Percentiles rank a stretch among this genome's conserved stretches.
Conservation (phyloP, 352 stramenopile genomes). For the Stramenopiles sp. region DNA sequence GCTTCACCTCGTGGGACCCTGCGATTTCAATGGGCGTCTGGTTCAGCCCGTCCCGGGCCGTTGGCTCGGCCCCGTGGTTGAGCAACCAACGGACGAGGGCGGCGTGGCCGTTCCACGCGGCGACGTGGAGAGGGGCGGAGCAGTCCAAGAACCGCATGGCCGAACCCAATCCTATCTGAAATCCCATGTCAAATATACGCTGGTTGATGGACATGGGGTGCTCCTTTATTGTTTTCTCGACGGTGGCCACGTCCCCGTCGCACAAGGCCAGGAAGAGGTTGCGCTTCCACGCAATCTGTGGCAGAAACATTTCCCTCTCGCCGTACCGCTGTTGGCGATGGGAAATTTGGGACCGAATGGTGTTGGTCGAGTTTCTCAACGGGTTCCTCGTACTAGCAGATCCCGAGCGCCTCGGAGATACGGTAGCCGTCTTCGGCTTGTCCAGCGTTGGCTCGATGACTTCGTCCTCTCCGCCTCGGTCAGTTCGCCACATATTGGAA, state of each 20-base stretch:
- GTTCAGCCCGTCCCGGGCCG: neutral
- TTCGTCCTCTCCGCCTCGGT: neutral
- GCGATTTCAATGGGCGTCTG: neutral
- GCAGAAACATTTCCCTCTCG: neutral
- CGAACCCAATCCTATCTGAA: neutral
- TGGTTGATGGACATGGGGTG: neutral
- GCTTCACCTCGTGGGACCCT: neutral
- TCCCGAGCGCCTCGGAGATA: too few relatives aligned
- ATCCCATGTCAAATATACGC: slow-evolving; percentile 7
- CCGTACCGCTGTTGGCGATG: neutral
- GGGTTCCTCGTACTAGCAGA: too few relatives aligned
- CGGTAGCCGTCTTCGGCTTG: too few relatives aligned
- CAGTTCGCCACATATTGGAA: neutral
- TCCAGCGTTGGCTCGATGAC: too few relatives aligned
- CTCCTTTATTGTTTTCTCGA: neutral
- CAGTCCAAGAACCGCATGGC: neutral
- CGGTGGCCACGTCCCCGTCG: neutral
- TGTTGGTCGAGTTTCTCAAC: too few relatives aligned
- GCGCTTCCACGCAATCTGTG: neutral
- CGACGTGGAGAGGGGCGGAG: neutral
- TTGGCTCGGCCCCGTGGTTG: neutral
- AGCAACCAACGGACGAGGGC: neutral
- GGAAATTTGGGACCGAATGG: too few relatives aligned
- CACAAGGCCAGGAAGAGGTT: neutral
- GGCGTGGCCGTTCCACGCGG: neutral